Evolutionary conservation across 306 rosid species (phyloP), one percentile per base, ranked within the genome.

Genomic region (Cercis canadensis): DNA sequence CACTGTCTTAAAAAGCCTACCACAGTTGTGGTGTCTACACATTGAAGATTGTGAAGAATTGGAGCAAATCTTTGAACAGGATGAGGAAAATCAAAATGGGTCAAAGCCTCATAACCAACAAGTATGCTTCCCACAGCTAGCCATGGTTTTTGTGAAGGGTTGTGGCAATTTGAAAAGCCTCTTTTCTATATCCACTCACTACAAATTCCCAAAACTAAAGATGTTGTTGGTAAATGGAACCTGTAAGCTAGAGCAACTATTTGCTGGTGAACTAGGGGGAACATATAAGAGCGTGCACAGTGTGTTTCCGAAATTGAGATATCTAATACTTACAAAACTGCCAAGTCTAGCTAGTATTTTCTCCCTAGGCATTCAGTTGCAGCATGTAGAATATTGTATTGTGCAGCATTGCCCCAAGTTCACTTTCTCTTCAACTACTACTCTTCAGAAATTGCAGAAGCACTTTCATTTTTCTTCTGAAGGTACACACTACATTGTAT

Each of bases 141-240:
- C n/a, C n/a, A n/a, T n/a, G n/a, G n/a, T n/a, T n/a, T n/a, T 0
- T 0, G 21, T 72, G 0, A 0, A 0, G 4, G 0, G 18, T 0
- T 80, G 83, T 53, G 6, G 56, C 50, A 40, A 62, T 2, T 19
- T 80, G 66, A 64, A 56, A 9, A 16, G 58, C 52, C 15, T 80
- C 8, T 17, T 73, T 11, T 16, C 52, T 10, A 6, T 31, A 1
- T 8, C 65, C 36, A 17, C 39, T 11, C 34, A 62, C 0, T 4
- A 44, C 4, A 39, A 43, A 8, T 12, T 79, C 46, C 62, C 62
- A 17, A 34, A 69, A 10, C 41, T 79, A n/a, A 29, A 56, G 44
- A 0, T 5, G 13, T 14, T 79, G 6, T 8, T 13, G 11, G 37
- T 79, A n/a, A 0, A 2, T 0, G 75, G 5, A 36, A 75, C 64